phyloP scores from a whole-genome alignment of 768 basidiomycete species.

The Xanthoconium purpureum region DNA sequence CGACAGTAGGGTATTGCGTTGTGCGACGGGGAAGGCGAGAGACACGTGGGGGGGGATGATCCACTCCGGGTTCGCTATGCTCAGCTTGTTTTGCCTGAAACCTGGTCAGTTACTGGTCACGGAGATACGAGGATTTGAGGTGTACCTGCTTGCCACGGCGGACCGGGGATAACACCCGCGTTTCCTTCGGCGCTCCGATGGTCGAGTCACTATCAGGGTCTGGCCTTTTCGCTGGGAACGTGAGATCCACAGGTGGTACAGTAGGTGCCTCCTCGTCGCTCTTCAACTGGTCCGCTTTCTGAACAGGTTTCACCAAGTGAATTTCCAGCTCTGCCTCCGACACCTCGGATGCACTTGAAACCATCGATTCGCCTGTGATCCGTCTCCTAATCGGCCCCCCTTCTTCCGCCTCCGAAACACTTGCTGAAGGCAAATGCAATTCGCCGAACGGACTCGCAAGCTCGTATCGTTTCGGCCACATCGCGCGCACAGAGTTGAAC shows the following conservation, averaged over 20 bases:
- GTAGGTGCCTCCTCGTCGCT: slow-evolving; percentile 18
- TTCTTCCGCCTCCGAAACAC: slow-evolving; percentile 75
- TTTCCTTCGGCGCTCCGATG: slow-evolving; percentile 55
- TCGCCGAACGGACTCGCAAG: slow-evolving; percentile 52
- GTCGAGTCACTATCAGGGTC: slow-evolving; percentile 84
- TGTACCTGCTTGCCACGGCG: slow-evolving; percentile 29
- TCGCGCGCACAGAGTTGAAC: slow-evolving; percentile 66
- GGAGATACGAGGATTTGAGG: not conserved
- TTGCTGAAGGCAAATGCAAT: slow-evolving; percentile 56
- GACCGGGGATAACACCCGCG: slow-evolving; percentile 11
- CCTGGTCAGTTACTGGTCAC: slow-evolving; percentile 8
- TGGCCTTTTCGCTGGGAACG: slow-evolving; percentile 37
- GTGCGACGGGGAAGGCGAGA: slow-evolving; percentile 67
- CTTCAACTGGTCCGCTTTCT: slow-evolving; percentile 15
- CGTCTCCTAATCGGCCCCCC: slow-evolving; percentile 43
- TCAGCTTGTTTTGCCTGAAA: slow-evolving; percentile 24
- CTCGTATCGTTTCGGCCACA: slow-evolving; percentile 67
- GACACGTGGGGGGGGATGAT: slow-evolving; percentile 30
- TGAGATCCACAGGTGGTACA: slow-evolving; percentile 8
- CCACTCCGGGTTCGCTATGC: slow-evolving; percentile 16
- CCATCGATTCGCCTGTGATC: slow-evolving; percentile 51
- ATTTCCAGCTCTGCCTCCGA: slow-evolving; percentile 58
- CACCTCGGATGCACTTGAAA: slow-evolving; percentile 69
- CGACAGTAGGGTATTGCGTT: slow-evolving; percentile 61
- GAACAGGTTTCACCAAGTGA: slow-evolving; percentile 21